phyloP scores from a whole-genome alignment of 2,329 filamentous ascomycete genomes.

The Cladosporium oxysporum region DNA sequence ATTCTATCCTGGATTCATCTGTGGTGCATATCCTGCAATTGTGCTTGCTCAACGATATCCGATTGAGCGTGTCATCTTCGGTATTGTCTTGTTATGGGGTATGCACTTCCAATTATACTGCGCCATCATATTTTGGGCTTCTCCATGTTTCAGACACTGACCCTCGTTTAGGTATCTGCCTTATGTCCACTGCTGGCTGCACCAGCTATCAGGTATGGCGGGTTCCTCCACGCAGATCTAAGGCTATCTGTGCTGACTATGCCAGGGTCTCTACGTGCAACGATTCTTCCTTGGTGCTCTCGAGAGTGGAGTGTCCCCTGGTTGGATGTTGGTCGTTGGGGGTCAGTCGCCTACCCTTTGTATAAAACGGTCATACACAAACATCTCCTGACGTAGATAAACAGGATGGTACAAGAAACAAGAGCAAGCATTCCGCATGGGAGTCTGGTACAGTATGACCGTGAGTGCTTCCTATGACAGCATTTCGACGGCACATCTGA shows the following conservation, averaged over 20 bases:
- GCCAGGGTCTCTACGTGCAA: slow-evolving; percentile 74
- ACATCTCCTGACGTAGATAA: not conserved
- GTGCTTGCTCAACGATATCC: slow-evolving; percentile 49
- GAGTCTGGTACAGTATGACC: slow-evolving; percentile 40
- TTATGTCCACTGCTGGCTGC: slow-evolving; percentile 44
- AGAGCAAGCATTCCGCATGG: slow-evolving; percentile 34
- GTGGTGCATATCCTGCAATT: slow-evolving; percentile 50
- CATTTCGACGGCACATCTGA: not conserved
- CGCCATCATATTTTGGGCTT: not conserved
- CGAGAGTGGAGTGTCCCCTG: slow-evolving; percentile 62
- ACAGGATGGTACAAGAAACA: slow-evolving; percentile 32
- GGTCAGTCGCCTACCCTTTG: slow-evolving; percentile 54
- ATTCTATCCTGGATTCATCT: slow-evolving; percentile 54
- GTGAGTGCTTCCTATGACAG: not conserved
- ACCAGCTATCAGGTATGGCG: slow-evolving; percentile 62
- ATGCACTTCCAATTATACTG: slow-evolving; percentile 19
- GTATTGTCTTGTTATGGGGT: slow-evolving; percentile 42
- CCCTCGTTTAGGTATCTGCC: slow-evolving; percentile 8
- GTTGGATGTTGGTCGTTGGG: slow-evolving; percentile 69
- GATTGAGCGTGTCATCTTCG: slow-evolving; percentile 49
- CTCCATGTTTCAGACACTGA: not conserved
- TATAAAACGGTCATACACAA: too few relatives aligned
- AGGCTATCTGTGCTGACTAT: slow-evolving; percentile 42
- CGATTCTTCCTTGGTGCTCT: slow-evolving; percentile 77
- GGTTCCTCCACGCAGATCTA: not conserved